These are phyloP conservation scores for Nicotiana benthamiana DNA, from an alignment of 257 asterid species.

Conservation along the genomic window DNA sequence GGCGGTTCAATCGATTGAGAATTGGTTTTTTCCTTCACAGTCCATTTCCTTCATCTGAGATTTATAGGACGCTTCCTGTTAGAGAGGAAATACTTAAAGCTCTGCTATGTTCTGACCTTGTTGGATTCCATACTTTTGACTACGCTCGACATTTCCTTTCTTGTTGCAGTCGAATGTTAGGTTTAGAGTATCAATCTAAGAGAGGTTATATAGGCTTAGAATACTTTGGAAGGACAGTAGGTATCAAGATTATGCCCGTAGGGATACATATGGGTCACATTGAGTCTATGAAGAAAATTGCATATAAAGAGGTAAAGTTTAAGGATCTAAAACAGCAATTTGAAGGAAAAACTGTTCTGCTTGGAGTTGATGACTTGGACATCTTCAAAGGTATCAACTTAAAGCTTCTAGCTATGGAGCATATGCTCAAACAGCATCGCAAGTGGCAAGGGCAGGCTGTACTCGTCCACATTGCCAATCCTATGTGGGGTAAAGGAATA, in stretches of 20 bases:
- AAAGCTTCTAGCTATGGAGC: constrained; percentile 82
- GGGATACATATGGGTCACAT: constrained; percentile 89
- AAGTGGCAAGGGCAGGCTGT: constrained; percentile 80
- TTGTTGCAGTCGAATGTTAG: constrained; percentile 90
- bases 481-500: constrained; percentile 72
- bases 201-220: constrained; percentile 92
- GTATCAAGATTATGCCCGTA: constrained; percentile 89
- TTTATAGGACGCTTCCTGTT: constrained; percentile 83
- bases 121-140: constrained; percentile 91
- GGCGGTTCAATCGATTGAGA: constrained; percentile 64
- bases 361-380: constrained; percentile 88
- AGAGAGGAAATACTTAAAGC: constrained; percentile 88
- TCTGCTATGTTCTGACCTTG: constrained; percentile 66
- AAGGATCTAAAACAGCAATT: constrained; percentile 63
- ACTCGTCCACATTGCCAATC: constrained; percentile 71
- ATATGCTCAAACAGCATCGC: constrained; percentile 70
- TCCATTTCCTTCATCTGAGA: constrained; percentile 93
- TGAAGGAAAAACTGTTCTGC: constrained; percentile 68
- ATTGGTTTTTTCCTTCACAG: constrained; percentile 94
- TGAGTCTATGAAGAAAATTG: constrained; percentile 61
- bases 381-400: constrained; percentile 83
- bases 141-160: constrained; percentile 91
- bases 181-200: constrained; percentile 77
- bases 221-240: constrained; percentile 79
- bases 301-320: constrained; percentile 56